Conservation (phyloP, 192 early-diverging fungal genomes). For the Podila verticillata region DNA sequence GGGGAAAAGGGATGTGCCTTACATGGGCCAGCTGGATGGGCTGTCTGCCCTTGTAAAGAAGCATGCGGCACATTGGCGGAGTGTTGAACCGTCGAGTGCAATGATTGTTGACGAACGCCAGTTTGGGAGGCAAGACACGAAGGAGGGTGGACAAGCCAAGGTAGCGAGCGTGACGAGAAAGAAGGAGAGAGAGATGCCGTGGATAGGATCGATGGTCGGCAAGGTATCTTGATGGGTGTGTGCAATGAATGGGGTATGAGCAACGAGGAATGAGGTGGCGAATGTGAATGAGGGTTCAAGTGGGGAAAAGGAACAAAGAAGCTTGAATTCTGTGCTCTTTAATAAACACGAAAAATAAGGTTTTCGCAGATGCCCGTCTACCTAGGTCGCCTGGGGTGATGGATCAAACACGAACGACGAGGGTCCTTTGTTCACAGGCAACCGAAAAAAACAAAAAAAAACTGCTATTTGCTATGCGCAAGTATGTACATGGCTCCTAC, state of each 20-base stretch:
- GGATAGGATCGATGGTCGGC: background rate
- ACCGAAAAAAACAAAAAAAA: too few species aligned
- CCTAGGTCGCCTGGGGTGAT: too few species aligned
- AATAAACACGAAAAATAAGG: too few species aligned
- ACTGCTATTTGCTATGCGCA: too few species aligned
- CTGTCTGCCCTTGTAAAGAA: constrained; percentile 81
- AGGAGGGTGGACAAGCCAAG: background rate
- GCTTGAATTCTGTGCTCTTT: too few species aligned
- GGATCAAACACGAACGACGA: too few species aligned
- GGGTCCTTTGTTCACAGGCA: too few species aligned
- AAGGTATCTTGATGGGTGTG: background rate
- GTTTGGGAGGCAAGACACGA: background rate
- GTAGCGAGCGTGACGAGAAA: background rate
- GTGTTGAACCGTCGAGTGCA: constrained; percentile 27
- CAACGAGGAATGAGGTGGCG: background rate
- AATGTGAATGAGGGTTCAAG: background rate
- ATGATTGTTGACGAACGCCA: constrained; percentile 12
- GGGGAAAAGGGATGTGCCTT: background rate
- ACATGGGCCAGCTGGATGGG: constrained; percentile 78
- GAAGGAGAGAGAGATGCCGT: background rate
- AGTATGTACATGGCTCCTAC: background rate
- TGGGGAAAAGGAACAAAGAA: too few species aligned
- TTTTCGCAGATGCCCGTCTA: too few species aligned
- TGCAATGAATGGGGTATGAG: background rate
- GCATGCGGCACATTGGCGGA: constrained; percentile 71